Evolutionary conservation across 139 green algal species (phyloP).

Genomic region (Coelastrella sp.): DNA sequence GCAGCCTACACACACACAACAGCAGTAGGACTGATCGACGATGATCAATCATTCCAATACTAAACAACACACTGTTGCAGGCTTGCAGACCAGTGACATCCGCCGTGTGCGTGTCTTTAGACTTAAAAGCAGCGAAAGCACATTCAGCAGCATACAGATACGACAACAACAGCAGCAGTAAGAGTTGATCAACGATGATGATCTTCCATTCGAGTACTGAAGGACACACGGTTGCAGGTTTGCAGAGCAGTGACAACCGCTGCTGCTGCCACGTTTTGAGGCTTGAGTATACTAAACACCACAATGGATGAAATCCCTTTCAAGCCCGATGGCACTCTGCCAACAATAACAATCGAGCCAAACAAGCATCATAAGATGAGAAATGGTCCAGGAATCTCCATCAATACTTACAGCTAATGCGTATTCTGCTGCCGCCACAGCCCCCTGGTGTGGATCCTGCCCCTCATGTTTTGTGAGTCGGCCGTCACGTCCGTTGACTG

Average conservation of each 20-base stretch:
- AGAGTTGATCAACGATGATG: neutral
- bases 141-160: neutral
- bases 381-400: too few species aligned
- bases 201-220: neutral
- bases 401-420: conserved; percentile 19
- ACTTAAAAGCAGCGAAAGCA: neutral
- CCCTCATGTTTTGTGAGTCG: conserved; percentile 21
- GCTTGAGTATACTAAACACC: neutral
- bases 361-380: too few species aligned
- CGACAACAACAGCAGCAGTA: neutral
- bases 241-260: neutral
- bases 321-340: neutral
- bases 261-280: neutral
- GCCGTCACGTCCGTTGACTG: neutral
- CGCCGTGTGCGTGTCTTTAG: neutral
- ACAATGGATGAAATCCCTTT: neutral
- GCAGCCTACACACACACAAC: conserved; percentile 12
- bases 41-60: too few species aligned
- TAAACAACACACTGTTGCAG: neutral
- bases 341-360: neutral
- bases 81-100: neutral
- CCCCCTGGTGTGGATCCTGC: neutral
- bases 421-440: conserved; percentile 20
- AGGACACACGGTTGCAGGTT: neutral
- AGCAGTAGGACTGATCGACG: neutral